Conservation (phyloP, 345 rosid genomes). For the Atalantia buxifolia region DNA sequence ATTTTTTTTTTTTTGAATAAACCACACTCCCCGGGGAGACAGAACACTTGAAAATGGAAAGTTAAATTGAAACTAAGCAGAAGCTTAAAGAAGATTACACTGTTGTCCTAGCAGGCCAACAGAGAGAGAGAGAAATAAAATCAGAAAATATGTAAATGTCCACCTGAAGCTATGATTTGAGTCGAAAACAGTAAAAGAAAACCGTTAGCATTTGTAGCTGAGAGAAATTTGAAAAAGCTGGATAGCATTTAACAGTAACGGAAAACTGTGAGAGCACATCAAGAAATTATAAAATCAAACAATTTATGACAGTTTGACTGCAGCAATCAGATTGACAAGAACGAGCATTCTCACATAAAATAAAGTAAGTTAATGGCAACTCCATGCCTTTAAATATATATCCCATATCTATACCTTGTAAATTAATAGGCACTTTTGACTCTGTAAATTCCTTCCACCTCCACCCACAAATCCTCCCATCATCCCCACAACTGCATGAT, state of each 20-base stretch:
- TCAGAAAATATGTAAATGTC: not conserved
- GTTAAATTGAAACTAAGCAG: not conserved
- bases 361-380: not conserved
- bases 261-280: not conserved
- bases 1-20: not conserved
- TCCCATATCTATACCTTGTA: slow-evolving; percentile 45
- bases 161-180: not conserved
- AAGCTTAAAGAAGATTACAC: not conserved
- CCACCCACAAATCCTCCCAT: slow-evolving; percentile 93
- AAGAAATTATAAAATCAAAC: not conserved
- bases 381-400: not conserved
- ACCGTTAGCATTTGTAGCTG: slow-evolving; percentile 5
- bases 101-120: not conserved
- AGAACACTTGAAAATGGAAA: not conserved
- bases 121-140: not conserved
- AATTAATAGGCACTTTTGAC: slow-evolving; percentile 35
- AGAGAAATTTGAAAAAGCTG: not conserved
- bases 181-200: not conserved
- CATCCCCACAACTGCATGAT: slow-evolving; percentile 85
- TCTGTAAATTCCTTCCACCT: slow-evolving; percentile 61
- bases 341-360: not conserved
- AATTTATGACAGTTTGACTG: not conserved
- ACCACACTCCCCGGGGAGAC: not conserved
- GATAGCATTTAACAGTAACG: not conserved
- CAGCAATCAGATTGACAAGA: not conserved